Base-by-base conservation (phyloP, 257 asterid species). In the Eucommia ulmoides region DNA sequence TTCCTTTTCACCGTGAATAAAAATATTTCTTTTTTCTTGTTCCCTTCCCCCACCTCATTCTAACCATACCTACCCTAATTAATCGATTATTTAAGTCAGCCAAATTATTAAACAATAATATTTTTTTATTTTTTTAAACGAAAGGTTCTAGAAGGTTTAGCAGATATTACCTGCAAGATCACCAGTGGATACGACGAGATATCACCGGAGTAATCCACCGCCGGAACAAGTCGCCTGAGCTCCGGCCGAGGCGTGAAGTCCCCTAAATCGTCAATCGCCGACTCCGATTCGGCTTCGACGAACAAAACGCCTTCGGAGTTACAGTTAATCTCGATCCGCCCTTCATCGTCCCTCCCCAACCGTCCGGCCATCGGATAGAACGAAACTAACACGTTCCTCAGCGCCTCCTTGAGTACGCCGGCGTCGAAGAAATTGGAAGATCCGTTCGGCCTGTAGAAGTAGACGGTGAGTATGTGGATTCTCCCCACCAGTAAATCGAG, bases 291-390 rank as follows among this genome's bases (percentile, higher is more conserved):
- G 29, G 75, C 83, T 24, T 76, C 83, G 10, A 76, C 75, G 44
- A 72, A 65, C 2, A 69, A 45, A 10, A 61, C 77, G 5, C 83
- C 73, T 20, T 69, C 77, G 7, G 50, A 64, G 19, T 64, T 66
- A 53, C 83, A 76, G 41, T 72, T 63, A 0, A 76, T 59, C 60
- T 55, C 71, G 9, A 76, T 24, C 47, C 78, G 73, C 23, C 68
- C 68, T 19, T 72, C 60, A 8, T 64, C 68, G 44, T 62, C 70
- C 16, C 60, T 60, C 3, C 20, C 61, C 20, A 72, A 50, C 55
- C 74, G 45, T 1, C 83, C 80, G 20, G 77, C 80, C 66, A 72
- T 68, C 22, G 77, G 75, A 17, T 76, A 76, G 47, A 69, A 76
- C 11, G 71, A 55, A 4, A 73, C 77, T 8, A 76, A 60, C 15